Percentiles rank a stretch among this genome's conserved stretches.
phyloP scores from a whole-genome alignment of 495 filamentous ascomycete species.

The Aspergillus indologenus region DNA sequence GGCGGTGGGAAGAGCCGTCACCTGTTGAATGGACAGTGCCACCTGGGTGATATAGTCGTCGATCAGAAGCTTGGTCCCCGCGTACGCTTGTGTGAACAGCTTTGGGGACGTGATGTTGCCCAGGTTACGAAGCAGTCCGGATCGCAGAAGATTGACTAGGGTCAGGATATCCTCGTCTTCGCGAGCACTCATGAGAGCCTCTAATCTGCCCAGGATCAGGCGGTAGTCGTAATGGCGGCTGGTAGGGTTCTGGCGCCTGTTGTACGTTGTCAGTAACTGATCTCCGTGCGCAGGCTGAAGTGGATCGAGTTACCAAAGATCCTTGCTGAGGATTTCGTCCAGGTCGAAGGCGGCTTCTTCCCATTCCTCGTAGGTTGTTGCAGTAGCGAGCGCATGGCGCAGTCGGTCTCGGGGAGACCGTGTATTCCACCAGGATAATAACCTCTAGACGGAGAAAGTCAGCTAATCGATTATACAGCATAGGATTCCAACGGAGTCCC shows the following conservation, averaged over 20 bases:
- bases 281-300: background rate
- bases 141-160: slow-evolving; percentile 75
- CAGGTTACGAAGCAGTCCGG: slow-evolving; percentile 84
- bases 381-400: slow-evolving; percentile 50
- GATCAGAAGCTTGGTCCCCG: slow-evolving; percentile 85
- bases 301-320: slow-evolving; percentile 66
- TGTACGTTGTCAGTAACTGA: background rate
- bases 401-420: slow-evolving; percentile 35
- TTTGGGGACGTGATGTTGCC: slow-evolving; percentile 85
- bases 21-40: slow-evolving; percentile 72
- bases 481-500: too few species aligned
- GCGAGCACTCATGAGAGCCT: slow-evolving; percentile 68
- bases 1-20: slow-evolving; percentile 66
- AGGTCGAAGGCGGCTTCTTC: slow-evolving; percentile 74
- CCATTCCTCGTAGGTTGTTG: slow-evolving; percentile 77
- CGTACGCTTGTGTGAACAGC: slow-evolving; percentile 80
- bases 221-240: slow-evolving; percentile 86
- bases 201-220: slow-evolving; percentile 75
- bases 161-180: slow-evolving; percentile 71
- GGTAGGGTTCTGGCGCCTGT: slow-evolving; percentile 74
- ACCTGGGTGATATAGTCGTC: slow-evolving; percentile 88
- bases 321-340: slow-evolving; percentile 71
- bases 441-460: slow-evolving; percentile 21
- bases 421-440: slow-evolving; percentile 41
- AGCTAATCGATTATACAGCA: background rate